Conservation (phyloP, 345 rosid species). For the Gossypium herbaceum region DNA sequence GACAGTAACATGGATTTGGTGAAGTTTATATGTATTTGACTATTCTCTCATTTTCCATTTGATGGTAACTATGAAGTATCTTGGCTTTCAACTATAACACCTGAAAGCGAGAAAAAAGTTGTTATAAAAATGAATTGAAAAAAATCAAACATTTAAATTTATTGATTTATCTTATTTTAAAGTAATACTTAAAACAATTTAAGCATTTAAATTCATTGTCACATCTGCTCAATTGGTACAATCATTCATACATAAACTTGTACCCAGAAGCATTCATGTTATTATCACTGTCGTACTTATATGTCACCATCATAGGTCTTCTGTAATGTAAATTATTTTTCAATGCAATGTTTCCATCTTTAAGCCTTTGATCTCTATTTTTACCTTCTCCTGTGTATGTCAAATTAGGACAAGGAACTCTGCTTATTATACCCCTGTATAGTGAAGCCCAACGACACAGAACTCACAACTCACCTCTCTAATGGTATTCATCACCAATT, state of each 20-base stretch:
- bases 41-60: too few species aligned
- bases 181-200: too few species aligned
- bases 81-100: too few species aligned
- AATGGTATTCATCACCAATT: constrained; percentile 71
- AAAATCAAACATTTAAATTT: too few species aligned
- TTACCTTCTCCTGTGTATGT: constrained; percentile 68
- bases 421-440: constrained; percentile 18
- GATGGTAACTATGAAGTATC: too few species aligned
- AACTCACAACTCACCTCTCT: constrained; percentile 47
- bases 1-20: too few species aligned
- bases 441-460: constrained; percentile 64
- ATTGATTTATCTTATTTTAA: too few species aligned
- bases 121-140: too few species aligned
- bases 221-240: constrained; percentile 45
- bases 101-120: too few species aligned
- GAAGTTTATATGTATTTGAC: too few species aligned
- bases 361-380: constrained; percentile 59
- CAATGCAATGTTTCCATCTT: constrained; percentile 61
- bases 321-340: constrained; percentile 36
- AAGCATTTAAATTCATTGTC: constrained; percentile 27
- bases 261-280: constrained; percentile 26
- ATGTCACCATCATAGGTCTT: constrained; percentile 63
- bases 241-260: constrained; percentile 51
- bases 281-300: constrained; percentile 26
- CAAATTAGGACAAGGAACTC: constrained; percentile 15